phyloP scores from a whole-genome alignment of 768 basidiomycete species.

The Heimioporus sp. region DNA sequence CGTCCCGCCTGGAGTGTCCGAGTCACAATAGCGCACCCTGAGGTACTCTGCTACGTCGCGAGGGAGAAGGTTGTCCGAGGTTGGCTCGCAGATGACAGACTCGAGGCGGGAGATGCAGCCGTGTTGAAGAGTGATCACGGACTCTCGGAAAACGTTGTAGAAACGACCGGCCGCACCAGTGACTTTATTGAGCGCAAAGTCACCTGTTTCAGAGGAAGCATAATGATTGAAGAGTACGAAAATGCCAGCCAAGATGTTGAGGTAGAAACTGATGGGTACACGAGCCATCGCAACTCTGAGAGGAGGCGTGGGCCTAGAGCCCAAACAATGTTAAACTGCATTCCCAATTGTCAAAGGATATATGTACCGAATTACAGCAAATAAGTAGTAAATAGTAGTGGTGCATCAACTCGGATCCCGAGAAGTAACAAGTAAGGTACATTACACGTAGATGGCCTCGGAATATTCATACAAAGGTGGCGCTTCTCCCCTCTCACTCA shows the following conservation, averaged over 20 bases:
- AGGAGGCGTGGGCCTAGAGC: no score
- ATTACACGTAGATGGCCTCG: neutral
- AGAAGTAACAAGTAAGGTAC: neutral
- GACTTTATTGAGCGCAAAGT: constrained; percentile 19
- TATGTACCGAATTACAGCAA: no score
- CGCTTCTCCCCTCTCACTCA: constrained; percentile 76
- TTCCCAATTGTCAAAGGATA: no score
- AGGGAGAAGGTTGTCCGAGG: neutral
- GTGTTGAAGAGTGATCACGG: constrained; percentile 1
- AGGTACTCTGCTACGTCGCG: neutral
- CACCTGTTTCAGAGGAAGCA: constrained; percentile 15
- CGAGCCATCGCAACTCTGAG: constrained; percentile 3
- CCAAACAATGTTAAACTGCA: no score
- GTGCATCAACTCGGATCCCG: no score
- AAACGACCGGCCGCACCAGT: constrained; percentile 17
- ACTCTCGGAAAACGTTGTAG: constrained; percentile 11
- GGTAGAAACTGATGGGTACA: constrained; percentile 15
- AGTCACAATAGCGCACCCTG: constrained; percentile 5
- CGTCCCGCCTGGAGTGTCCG: neutral
- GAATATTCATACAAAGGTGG: constrained; percentile 54
- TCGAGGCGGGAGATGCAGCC: constrained; percentile 4
- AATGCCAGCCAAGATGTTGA: constrained; percentile 17
- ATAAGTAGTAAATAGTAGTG: no score
- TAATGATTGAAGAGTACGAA: constrained; percentile 17
- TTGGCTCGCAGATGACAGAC: neutral